Conservation (phyloP, 164 flowering plant genomes). For the Vitis amurensis region DNA sequence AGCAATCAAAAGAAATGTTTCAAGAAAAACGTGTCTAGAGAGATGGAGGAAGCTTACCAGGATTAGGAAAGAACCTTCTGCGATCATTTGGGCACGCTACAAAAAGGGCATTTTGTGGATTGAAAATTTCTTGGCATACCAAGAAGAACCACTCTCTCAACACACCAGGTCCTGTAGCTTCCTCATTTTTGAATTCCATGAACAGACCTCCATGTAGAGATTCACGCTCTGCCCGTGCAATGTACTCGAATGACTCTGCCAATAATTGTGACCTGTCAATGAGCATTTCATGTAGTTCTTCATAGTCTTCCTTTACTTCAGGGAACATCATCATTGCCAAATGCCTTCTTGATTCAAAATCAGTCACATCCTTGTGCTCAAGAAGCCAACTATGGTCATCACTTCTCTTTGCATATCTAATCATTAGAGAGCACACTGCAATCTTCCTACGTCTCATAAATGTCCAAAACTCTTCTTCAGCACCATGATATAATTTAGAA, state of each 20-base stretch:
- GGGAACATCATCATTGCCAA: constrained; percentile 80
- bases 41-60: constrained; percentile 47
- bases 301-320: constrained; percentile 74
- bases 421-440: constrained; percentile 47
- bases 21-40: background rate
- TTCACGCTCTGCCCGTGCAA: constrained; percentile 49
- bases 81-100: constrained; percentile 79
- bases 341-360: constrained; percentile 78
- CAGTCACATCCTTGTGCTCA: constrained; percentile 62
- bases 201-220: constrained; percentile 64
- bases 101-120: constrained; percentile 81
- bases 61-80: constrained; percentile 88
- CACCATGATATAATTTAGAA: constrained; percentile 53
- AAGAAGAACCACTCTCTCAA: constrained; percentile 90
- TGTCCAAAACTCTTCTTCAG: constrained; percentile 42
- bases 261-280: constrained; percentile 80
- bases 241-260: constrained; percentile 81
- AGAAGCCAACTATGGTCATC: constrained; percentile 83
- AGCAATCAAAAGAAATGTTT: background rate
- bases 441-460: constrained; percentile 45
- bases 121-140: constrained; percentile 80
- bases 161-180: constrained; percentile 97
- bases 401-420: constrained; percentile 44
- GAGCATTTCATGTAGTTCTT: constrained; percentile 86
- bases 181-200: constrained; percentile 95